A percentile compares a stretch with the other conserved stretches of the same genome.
phyloP scores from a whole-genome alignment of 305 asterid species.

The Fraxinus sp. region DNA sequence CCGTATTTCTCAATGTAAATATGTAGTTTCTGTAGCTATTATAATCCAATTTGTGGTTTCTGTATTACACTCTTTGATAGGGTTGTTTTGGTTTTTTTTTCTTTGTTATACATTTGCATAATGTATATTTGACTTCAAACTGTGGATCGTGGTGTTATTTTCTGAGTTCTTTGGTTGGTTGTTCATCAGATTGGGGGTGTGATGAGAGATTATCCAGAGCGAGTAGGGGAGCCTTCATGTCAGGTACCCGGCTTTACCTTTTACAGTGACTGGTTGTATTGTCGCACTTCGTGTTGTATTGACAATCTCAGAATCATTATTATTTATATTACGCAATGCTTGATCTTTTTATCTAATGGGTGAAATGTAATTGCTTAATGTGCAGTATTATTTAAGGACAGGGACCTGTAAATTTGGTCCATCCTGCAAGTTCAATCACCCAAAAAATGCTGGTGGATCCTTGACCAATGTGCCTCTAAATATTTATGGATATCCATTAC shows the following conservation, averaged over 20 bases:
- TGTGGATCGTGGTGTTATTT: neutral
- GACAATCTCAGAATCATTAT: neutral
- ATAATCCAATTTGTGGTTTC: constrained; percentile 1
- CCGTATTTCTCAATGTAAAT: constrained; percentile 11
- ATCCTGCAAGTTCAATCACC: constrained; percentile 89
- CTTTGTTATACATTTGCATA: neutral
- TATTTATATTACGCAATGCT: neutral
- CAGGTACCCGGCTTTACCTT: neutral
- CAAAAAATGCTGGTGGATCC: constrained; percentile 73
- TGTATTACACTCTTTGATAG: neutral
- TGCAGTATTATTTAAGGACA: constrained; percentile 81
- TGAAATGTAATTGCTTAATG: neutral
- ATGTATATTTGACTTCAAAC: neutral
- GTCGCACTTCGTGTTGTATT: neutral
- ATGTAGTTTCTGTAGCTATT: neutral
- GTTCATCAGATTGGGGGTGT: constrained; percentile 29
- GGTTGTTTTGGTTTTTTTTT: constrained; percentile 12
- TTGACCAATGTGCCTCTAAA: constrained; percentile 61
- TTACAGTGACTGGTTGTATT: neutral
- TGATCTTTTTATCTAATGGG: neutral
- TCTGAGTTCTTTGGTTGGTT: constrained; percentile 9
- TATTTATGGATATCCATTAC: constrained; percentile 74
- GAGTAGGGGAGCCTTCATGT: neutral
- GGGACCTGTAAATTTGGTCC: constrained; percentile 85
- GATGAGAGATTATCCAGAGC: constrained; percentile 39